phyloP scores from a whole-genome alignment of 805 yeast genomes.

The Cyberlindnera petersonii region DNA sequence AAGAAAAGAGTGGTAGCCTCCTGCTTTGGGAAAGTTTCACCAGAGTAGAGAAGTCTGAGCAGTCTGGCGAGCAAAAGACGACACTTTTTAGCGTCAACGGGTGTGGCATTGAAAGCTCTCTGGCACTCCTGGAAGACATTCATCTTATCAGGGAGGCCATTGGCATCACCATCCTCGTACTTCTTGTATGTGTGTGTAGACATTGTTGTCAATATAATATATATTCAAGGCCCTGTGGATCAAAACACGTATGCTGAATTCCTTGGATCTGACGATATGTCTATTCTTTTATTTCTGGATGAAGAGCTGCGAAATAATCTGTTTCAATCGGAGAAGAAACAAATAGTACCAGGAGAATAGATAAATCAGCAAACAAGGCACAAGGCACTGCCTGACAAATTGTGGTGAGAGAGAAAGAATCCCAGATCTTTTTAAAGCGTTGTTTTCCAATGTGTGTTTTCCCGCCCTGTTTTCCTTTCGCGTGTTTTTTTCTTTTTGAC shows the following conservation, averaged over 20 bases:
- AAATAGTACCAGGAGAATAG: not conserved
- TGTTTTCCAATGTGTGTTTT: not conserved
- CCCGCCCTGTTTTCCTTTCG: slow-evolving; percentile 15
- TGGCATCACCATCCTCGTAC: slow-evolving; percentile 69
- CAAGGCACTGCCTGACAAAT: not conserved
- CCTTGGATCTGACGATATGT: too few relatives aligned
- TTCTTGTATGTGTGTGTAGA: slow-evolving; percentile 82
- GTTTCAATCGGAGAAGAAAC: not conserved
- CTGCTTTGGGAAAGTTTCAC: slow-evolving; percentile 80
- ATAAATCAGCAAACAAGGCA: not conserved
- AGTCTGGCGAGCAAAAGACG: slow-evolving; percentile 79
- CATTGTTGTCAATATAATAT: slow-evolving; percentile 39
- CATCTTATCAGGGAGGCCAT: slow-evolving; percentile 86
- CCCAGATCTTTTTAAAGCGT: not conserved
- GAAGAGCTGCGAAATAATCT: not conserved
- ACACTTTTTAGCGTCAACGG: slow-evolving; percentile 83
- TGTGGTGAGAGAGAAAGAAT: not conserved
- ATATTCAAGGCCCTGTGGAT: not conserved
- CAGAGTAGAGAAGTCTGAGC: slow-evolving; percentile 75
- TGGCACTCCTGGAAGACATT: slow-evolving; percentile 94
- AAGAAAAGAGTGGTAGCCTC: slow-evolving; percentile 93
- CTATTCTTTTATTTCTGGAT: too few relatives aligned
- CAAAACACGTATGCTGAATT: slow-evolving; percentile 8
- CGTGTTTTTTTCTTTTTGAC: slow-evolving; percentile 1
- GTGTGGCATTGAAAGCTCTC: slow-evolving; percentile 87